Base-by-base conservation (phyloP, 352 stramenopile genomes). In the Pelagophyceae sp. region DNA sequence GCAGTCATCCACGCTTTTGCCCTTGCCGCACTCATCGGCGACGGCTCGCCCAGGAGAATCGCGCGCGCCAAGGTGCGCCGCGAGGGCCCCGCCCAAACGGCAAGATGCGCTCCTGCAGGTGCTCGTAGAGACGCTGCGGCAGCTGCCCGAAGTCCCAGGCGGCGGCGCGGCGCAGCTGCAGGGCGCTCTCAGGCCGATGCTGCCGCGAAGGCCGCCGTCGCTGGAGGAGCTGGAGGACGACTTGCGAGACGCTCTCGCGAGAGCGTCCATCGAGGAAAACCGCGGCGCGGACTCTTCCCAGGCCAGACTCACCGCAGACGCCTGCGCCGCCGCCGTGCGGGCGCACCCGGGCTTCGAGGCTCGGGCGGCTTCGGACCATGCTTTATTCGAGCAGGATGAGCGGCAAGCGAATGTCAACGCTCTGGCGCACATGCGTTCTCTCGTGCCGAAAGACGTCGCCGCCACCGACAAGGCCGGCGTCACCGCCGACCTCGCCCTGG, bases 1-100 rank as follows among this genome's bases (percentile, higher is more conserved):
- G 67, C 67, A 0, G 67, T 74, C 2, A 74, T 74, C 38, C 67
- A 74, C 38, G 67, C 67, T 0, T 74, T 74, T n/a, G 67, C 67
- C 17, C 67, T 74, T 23, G 67, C 67, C 1, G 67, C 67, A 6
- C 31, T 74, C 17, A 17, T 74, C 33, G 67, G 67, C 2, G 67
- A 74, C 38, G 67, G 67, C 25, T 37, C 20, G 1, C 67, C 67
- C 15, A 11, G 67, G 35, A 33, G 67, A 23, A 58, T 74, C 38
- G 67, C 67, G 11, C 33, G 67, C 11, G 67, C 67, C 1, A 17
- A 31, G 6, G 67, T n/a, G n/a, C n/a, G n/a, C n/a, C n/a, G n/a
- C n/a, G n/a, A n/a, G n/a, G n/a, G n/a, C n/a, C n/a, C n/a, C n/a
- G n/a, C n/a, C n/a, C n/a, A n/a, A n/a, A n/a, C n/a, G n/a, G n/a